Conservation (phyloP, 1,284 basidiomycete genomes). For the Trichosporon sp. region DNA sequence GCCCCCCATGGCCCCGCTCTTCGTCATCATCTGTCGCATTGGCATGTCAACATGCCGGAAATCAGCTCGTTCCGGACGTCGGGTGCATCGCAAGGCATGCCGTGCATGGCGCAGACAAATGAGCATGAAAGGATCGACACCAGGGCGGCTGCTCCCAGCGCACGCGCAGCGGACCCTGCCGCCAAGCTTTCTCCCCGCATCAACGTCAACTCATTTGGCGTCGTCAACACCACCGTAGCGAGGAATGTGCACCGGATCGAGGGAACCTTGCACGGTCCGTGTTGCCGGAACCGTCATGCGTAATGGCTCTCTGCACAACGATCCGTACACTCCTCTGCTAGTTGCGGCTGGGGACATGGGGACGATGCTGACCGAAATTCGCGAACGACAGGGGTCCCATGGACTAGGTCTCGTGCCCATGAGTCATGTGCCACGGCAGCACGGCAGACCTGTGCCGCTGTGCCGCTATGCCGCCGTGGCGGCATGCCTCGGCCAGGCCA, state of each 20-base stretch:
- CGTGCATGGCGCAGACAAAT: not conserved
- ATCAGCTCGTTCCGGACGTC: too few species aligned
- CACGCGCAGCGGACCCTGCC: not conserved
- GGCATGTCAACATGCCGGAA: not conserved
- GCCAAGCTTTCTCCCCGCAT: not conserved
- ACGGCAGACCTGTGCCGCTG: too few species aligned
- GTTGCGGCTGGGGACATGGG: too few species aligned
- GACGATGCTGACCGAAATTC: too few species aligned
- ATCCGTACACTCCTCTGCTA: too few species aligned
- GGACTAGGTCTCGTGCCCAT: not conserved
- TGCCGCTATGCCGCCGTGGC: too few species aligned
- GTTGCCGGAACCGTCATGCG: not conserved
- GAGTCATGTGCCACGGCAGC: not conserved
- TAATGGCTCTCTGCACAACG: too few species aligned
- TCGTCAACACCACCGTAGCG: not conserved
- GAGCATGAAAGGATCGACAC: slow-evolving; percentile 2
- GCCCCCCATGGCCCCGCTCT: too few species aligned
- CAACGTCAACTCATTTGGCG: not conserved
- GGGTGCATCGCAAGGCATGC: too few species aligned
- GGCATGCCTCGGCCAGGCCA: not conserved
- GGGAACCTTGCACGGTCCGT: not conserved
- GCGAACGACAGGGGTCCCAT: too few species aligned
- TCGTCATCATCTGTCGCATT: not conserved
- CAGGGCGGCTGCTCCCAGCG: not conserved
- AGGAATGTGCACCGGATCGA: slow-evolving; percentile 1